These are phyloP conservation scores for Hyphodiscus sp. DNA, from an alignment of 2,329 filamentous ascomycete genomes.

Conservation along the genomic window DNA sequence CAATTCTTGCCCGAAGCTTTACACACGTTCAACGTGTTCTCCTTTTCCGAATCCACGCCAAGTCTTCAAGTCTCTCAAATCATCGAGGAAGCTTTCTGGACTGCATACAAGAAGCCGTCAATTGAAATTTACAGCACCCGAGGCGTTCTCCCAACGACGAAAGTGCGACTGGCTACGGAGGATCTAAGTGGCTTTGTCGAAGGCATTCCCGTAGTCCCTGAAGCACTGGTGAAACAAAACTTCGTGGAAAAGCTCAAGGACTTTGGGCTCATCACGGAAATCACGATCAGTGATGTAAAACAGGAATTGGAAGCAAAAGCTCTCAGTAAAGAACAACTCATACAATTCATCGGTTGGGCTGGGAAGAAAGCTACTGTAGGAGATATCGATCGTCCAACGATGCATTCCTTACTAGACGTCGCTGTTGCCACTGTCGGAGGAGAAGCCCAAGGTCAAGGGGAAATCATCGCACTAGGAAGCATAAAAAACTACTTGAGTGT, in stretches of 20 bases:
- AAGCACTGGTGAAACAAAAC: slow-evolving; percentile 62
- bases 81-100: slow-evolving; percentile 96
- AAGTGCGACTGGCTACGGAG: slow-evolving; percentile 70
- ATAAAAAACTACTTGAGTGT: slow-evolving; percentile 70
- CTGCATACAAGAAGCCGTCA: slow-evolving; percentile 70
- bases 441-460: slow-evolving; percentile 52
- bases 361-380: slow-evolving; percentile 63
- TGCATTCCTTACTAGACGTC: slow-evolving; percentile 68
- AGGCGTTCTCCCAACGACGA: slow-evolving; percentile 77
- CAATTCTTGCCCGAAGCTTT: slow-evolving; percentile 70
- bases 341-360: slow-evolving; percentile 80
- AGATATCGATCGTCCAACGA: slow-evolving; percentile 63
- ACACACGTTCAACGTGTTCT: slow-evolving; percentile 81
- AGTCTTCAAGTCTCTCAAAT: slow-evolving; percentile 75
- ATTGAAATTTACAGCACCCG: slow-evolving; percentile 86
- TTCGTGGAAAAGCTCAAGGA: slow-evolving; percentile 79
- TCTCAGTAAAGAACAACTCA: slow-evolving; percentile 69
- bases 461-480: slow-evolving; percentile 69
- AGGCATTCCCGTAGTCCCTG: slow-evolving; percentile 79
- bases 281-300: slow-evolving; percentile 81
- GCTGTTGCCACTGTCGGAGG: slow-evolving; percentile 63
- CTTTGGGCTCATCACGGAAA: slow-evolving; percentile 79
- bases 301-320: slow-evolving; percentile 77
- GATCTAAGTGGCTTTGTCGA: slow-evolving; percentile 69
- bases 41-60: slow-evolving; percentile 84